A percentile compares a stretch with the other conserved stretches of the same genome.
phyloP scores from a whole-genome alignment of 345 rosid genomes.

The Kandelia obovata region DNA sequence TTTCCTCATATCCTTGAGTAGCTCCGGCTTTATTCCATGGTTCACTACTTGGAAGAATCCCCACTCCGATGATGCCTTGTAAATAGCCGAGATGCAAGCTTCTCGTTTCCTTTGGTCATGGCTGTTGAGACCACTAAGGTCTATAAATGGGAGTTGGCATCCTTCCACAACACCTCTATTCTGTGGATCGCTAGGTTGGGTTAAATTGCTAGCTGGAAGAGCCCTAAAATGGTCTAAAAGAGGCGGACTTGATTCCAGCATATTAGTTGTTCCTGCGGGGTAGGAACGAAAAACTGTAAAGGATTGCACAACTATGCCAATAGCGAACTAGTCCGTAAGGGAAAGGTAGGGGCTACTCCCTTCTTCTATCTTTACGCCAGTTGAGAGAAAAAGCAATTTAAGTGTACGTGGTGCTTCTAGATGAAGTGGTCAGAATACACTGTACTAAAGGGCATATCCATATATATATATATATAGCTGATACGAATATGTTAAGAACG shows the following conservation, averaged over 20 bases:
- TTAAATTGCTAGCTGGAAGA: constrained; percentile 10
- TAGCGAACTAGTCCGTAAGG: too few relatives aligned
- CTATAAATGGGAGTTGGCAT: constrained; percentile 58
- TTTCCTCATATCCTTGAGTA: constrained; percentile 41
- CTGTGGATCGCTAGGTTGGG: background rate
- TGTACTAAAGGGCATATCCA: too few relatives aligned
- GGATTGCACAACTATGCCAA: background rate
- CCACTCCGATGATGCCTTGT: constrained; percentile 55
- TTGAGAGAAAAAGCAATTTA: too few relatives aligned
- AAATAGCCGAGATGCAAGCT: constrained; percentile 39
- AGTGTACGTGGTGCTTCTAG: too few relatives aligned
- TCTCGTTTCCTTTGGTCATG: constrained; percentile 10
- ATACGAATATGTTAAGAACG: too few relatives aligned
- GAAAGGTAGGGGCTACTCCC: too few relatives aligned
- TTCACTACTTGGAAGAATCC: constrained; percentile 70
- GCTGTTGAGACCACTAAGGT: constrained; percentile 36
- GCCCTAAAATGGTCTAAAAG: constrained; percentile 29
- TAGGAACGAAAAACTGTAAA: background rate
- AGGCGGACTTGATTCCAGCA: constrained; percentile 38
- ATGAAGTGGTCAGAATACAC: too few relatives aligned
- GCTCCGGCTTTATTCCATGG: constrained; percentile 49
- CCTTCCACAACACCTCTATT: constrained; percentile 19
- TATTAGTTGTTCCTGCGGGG: background rate
- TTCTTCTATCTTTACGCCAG: too few relatives aligned
- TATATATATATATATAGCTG: too few relatives aligned